A percentile compares a stretch with the other conserved stretches of the same genome.
phyloP scores from a whole-genome alignment of 805 yeast genomes.

The Scheffersomyces ergatensis region DNA sequence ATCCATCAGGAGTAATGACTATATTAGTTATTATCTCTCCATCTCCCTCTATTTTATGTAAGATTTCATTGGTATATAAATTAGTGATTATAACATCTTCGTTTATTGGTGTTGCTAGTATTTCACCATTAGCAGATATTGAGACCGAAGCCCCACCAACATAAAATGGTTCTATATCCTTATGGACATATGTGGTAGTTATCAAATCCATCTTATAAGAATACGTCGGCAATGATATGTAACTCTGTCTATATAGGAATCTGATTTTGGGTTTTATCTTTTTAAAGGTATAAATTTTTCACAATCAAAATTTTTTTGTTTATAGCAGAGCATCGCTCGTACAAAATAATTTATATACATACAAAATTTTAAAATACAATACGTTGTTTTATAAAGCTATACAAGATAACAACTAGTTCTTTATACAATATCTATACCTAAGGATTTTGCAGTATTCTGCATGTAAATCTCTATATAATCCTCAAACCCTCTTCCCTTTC shows the following conservation, averaged over 20 bases:
- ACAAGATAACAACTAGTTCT: too few species aligned
- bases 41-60: conserved; percentile 76
- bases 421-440: conserved; percentile 35
- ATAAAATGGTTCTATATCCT: conserved; percentile 75
- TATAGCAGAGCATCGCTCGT: not conserved
- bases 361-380: too few species aligned
- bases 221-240: not conserved
- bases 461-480: conserved; percentile 44
- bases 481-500: conserved; percentile 38
- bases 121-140: conserved; percentile 55
- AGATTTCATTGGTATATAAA: conserved; percentile 51
- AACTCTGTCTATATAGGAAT: not conserved
- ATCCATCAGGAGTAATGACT: conserved; percentile 74
- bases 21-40: conserved; percentile 77
- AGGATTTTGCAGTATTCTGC: conserved; percentile 38
- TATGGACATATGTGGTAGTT: conserved; percentile 41
- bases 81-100: conserved; percentile 76
- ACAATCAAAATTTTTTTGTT: not conserved
- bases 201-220: conserved; percentile 16
- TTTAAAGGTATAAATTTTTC: not conserved
- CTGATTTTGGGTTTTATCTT: not conserved
- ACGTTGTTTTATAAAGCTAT: too few species aligned
- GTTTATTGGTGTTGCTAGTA: conserved; percentile 75
- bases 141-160: conserved; percentile 81
- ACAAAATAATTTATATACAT: too few species aligned